Evolutionary conservation across 768 basidiomycete species (phyloP), one percentile per base, ranked within the genome.

Genomic region (Porphyrellus cyaneotinctus): DNA sequence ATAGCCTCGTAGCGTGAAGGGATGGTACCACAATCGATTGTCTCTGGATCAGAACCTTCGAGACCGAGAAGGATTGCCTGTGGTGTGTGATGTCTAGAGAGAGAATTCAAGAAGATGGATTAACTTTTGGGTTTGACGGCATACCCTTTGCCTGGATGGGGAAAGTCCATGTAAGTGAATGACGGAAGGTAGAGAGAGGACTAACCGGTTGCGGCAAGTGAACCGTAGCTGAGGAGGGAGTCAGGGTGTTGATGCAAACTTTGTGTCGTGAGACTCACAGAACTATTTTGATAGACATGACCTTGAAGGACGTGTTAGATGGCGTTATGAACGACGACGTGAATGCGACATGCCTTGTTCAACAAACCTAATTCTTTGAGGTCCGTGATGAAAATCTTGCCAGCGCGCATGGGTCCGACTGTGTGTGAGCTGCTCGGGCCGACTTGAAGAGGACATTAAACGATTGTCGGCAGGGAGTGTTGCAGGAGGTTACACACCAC

Each of bases 31-130:
- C 88, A 87, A 64, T 95, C 91, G 53, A 97, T 88, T 2, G 91
- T 93, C 73, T 97, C 95, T 1, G 94, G 93, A 64, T 97, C 93
- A 36, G 87, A 90, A 38, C 86, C 89, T 79, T 91, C 89, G 32
- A 91, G 74, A 18, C 90, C 90, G 15, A 91, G 81, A 35, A 92
- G 78, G 58, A 92, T 84, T 13, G 90, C 90, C 68, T 92, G 90
- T 2, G 90, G 90, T 0, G 90, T 91, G 63, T 91, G 90, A 64
- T 92, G 90, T 6, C 89, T 91, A 56, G 43, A 49, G 8, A 22
- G 35, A 38, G 31, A 24, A 41, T 39, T 49, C 30, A 58, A 43
- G 38, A 54, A 28, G 20, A 31, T 26, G 46, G 47, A 45, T 35
- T n/a, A 26, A 20, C 31, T 3, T 26, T 35, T 24, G 41, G 35